These are phyloP conservation scores for Colletotrichum zoysiae DNA, from an alignment of 2,329 filamentous ascomycete species.

Conservation along the genomic window DNA sequence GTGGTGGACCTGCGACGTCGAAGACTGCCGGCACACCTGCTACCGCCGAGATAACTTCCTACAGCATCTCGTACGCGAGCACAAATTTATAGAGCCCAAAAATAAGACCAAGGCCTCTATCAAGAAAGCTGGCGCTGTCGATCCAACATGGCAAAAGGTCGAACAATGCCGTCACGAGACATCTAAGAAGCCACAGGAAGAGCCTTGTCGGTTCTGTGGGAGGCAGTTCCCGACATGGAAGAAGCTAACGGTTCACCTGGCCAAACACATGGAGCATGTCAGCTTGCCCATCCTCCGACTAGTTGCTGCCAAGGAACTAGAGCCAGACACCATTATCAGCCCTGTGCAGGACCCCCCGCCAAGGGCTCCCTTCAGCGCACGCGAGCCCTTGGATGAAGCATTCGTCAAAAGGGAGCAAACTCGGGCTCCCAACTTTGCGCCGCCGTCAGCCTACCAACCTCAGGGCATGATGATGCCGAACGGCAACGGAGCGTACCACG, in stretches of 20 bases:
- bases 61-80: conserved; percentile 91
- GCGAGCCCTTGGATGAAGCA: conserved; percentile 49
- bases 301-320: conserved; percentile 64
- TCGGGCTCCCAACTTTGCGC: conserved; percentile 12
- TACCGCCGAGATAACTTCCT: conserved; percentile 93
- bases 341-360: conserved; percentile 71
- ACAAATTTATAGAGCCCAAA: conserved; percentile 87
- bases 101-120: conserved; percentile 79
- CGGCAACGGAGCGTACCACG: conserved; percentile 11
- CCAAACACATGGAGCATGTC: conserved; percentile 94
- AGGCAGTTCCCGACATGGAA: conserved; percentile 88
- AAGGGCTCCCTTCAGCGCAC: conserved; percentile 48
- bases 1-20: conserved; percentile 88
- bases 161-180: conserved; percentile 83
- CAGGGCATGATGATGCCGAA: conserved; percentile 9
- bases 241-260: conserved; percentile 92
- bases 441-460: conserved; percentile 26
- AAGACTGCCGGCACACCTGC: conserved; percentile 85
- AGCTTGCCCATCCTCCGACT: conserved; percentile 81
- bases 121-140: conserved; percentile 68
- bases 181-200: conserved; percentile 72
- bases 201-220: conserved; percentile 89
- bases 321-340: conserved; percentile 75
- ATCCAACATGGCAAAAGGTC: conserved; percentile 81
- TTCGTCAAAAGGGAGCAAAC: conserved; percentile 49